Evolutionary conservation across 2,329 filamentous ascomycete species (phyloP), one percentile per base, ranked within the genome.

Genomic region (Diaporthe destruens): DNA sequence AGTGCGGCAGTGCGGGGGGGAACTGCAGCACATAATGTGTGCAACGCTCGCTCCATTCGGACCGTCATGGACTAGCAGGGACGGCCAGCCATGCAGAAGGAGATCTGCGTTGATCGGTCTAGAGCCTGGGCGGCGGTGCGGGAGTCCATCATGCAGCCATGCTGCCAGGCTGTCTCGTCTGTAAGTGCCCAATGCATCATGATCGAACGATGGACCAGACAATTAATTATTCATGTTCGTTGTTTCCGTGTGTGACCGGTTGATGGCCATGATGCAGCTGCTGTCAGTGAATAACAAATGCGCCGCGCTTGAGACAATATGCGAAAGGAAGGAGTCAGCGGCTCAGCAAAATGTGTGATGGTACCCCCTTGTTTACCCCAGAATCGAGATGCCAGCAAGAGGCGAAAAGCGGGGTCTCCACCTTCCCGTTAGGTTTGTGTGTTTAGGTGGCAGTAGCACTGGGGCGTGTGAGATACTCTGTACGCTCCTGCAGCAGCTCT

Each of bases 321-420:
- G 54, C 59, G 47, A 23, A 18, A 61, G 12, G 57, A 61, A 61
- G 57, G 57, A 39, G 57, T 29, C 57, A 5, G 29, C 29, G 39
- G 57, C 57, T 23, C 57, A 61, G 18, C 9, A 51, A 12, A 5
- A 55, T 20, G 47, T 34, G 29, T 42, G 69, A 56, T 32, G 16
- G 36, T 56, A 8, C 20, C 23, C 23, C 42, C 29, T 6, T 49
- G 25, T 29, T n/a, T 70, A 44, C 68, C 68, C 68, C 68, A 61
- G 68, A 61, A 61, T 61, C 32, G 68, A 57, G 55, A 70, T 42
- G 44, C 32, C 29, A 39, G 47, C 12, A 6, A 25, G 61, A 7
- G 61, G 53, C 32, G 32, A 66, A 66, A 66, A 57, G 67, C 67
- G 67, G 67, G 67, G 67, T 69, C 61, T 66, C 44, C 23, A 61